Evolutionary conservation across 306 rosid genomes (phyloP).

Genomic region (Psophocarpus tetragonolobus): DNA sequence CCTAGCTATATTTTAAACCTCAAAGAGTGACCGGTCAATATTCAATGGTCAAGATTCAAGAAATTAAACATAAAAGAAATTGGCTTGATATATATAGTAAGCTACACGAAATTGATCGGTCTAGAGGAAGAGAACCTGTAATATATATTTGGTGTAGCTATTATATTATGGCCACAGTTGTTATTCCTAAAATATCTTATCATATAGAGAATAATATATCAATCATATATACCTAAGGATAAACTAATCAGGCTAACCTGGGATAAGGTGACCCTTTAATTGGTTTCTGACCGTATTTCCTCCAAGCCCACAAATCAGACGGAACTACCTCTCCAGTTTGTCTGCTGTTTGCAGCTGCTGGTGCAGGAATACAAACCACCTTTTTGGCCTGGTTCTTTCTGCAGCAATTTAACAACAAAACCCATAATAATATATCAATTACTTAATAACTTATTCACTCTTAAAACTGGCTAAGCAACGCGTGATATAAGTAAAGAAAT

Average conservation of each 20-base stretch:
- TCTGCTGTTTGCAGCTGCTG: conserved; percentile 85
- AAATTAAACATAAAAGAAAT: conserved; percentile 7
- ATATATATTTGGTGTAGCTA: not conserved
- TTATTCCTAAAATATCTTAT: not conserved
- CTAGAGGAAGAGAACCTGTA: not conserved
- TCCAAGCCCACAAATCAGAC: conserved; percentile 99
- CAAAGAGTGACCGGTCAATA: conserved; percentile 15
- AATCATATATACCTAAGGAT: not conserved
- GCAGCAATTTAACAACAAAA: not conserved
- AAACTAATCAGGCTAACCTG: conserved; percentile 51
- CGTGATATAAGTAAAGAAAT: not conserved
- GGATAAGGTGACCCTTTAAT: conserved; percentile 98
- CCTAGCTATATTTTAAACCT: not conserved
- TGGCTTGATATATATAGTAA: not conserved
- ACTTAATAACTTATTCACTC: not conserved
- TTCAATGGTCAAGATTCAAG: conserved; percentile 28
- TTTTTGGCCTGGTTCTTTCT: conserved; percentile 90
- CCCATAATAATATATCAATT: not conserved
- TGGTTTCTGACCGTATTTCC: conserved; percentile 98
- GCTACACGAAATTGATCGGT: conserved; percentile 37
- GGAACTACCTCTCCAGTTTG: conserved; percentile 95
- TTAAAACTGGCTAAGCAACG: not conserved
- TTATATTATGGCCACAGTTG: not conserved
- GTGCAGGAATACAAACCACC: conserved; percentile 94
- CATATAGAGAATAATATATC: not conserved